A percentile compares a stretch with the other conserved stretches of the same genome.
phyloP scores from a whole-genome alignment of 1,284 basidiomycete genomes.

The Ceratobasidium sp. region DNA sequence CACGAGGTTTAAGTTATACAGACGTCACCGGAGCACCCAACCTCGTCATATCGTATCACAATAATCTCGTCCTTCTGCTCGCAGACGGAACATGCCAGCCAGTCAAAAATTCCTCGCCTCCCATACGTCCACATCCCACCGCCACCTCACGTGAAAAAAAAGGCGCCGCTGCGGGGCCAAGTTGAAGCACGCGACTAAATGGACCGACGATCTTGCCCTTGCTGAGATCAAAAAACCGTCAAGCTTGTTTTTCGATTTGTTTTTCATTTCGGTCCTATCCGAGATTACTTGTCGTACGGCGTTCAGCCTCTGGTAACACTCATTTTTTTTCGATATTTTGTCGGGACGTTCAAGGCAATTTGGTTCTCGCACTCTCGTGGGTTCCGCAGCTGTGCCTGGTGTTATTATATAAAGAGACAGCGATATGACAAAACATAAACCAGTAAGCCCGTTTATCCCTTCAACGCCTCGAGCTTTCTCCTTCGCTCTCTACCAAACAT shows the following conservation, averaged over 20 bases:
- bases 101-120: too few species aligned
- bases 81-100: too few species aligned
- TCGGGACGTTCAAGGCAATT: too few species aligned
- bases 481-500: neutral
- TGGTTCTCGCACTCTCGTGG: too few species aligned
- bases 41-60: too few species aligned
- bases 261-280: constrained; percentile 10
- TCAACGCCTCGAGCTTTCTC: neutral
- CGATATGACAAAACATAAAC: neutral
- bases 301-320: neutral
- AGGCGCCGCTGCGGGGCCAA: too few species aligned
- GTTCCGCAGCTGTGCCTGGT: too few species aligned
- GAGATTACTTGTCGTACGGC: neutral
- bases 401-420: too few species aligned
- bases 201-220: neutral
- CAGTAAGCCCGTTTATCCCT: neutral
- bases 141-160: too few species aligned
- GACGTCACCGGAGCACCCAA: neutral
- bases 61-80: too few species aligned
- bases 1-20: neutral
- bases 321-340: neutral
- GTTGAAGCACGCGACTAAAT: neutral
- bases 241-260: constrained; percentile 20
- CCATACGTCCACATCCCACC: too few species aligned
- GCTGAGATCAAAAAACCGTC: neutral